Conservation (phyloP, 352 stramenopile genomes). For the Phytophthora palmivora region DNA sequence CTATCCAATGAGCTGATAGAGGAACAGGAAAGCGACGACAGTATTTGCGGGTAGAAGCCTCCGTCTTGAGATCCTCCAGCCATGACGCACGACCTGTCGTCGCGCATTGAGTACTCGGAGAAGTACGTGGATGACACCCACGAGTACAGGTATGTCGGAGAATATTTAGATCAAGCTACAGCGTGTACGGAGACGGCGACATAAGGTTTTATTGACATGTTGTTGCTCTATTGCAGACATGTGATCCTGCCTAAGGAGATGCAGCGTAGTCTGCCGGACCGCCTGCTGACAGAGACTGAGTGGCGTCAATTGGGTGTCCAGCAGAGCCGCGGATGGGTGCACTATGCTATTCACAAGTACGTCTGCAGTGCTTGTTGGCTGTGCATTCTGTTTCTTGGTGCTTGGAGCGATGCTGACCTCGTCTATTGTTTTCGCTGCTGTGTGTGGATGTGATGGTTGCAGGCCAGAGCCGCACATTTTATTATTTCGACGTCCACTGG, state of each 20-base stretch:
- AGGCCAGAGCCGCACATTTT: conserved; percentile 99
- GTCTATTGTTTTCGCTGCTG: conserved; percentile 19
- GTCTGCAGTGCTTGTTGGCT: conserved; percentile 26
- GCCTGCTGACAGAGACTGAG: conserved; percentile 96
- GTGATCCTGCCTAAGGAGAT: conserved; percentile 99
- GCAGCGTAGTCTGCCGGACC: conserved; percentile 95
- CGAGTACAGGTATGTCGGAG: conserved; percentile 91
- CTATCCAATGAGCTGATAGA: conserved; percentile 28
- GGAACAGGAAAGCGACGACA: conserved; percentile 8
- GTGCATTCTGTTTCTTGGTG: conserved; percentile 3
- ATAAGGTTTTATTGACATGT: too few species aligned
- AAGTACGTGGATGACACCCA: conserved; percentile 95
- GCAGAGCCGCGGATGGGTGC: conserved; percentile 98
- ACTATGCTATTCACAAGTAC: conserved; percentile 99
- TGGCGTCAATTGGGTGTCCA: conserved; percentile 98
- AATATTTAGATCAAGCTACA: not conserved
- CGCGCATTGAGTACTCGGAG: conserved; percentile 95
- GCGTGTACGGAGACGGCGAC: too few species aligned
- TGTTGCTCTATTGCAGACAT: conserved; percentile 61
- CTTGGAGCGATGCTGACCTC: conserved; percentile 12
- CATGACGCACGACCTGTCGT: conserved; percentile 88
- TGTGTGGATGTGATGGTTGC: conserved; percentile 7
- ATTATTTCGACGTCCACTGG: conserved; percentile 97
- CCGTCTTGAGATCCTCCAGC: conserved; percentile 9
- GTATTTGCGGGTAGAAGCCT: conserved; percentile 4